Base-by-base conservation (phyloP, 495 filamentous ascomycete genomes). In the Articulospora tetracladia region DNA sequence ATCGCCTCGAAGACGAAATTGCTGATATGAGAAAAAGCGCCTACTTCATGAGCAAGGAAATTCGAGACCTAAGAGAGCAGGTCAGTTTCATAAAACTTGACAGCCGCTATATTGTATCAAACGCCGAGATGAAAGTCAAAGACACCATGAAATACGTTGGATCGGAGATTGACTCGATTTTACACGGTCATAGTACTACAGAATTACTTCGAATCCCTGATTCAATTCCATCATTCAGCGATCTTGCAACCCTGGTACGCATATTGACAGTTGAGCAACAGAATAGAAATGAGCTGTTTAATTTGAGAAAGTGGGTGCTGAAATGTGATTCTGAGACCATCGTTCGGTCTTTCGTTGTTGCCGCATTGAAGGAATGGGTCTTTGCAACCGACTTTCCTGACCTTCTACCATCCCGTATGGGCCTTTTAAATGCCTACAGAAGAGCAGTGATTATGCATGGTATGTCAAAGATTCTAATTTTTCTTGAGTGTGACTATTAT, bases 371-470 rank as follows among this genome's bases (percentile, higher is more conserved):
- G n/a, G 50, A 53, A 17, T 53, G 50, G 50, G 50, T 53, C 3
- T 53, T 53, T 22, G 24, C n/a, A 3, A 19, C 50, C 1, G 8
- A 26, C 12, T 53, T 53, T 19, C 50, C 50, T 11, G 30, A 26
- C n/a, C 30, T 53, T 53, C 25, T 30, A 4, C 50, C 50, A 7
- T 17, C 25, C 15, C 25, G 22, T 11, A 27, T 53, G 11, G 3
- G 50, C 6, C 50, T 53, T 53, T 19, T 53, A 7, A 53, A 30
- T 19, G 50, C 50, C 2, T 53, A 53, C 28, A 53, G 50, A 30
- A 17, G 12, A 28, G 50, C 50, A 30, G 50, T 53, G 7, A 1
- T 53, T 4, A 30, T 28, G 17, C 50, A 53, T 17, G 50, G 50
- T 30, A 53, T 17, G 50, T 32, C 15, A 30, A 19, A 26, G 12